Base-by-base conservation (phyloP, 805 yeast genomes). In the Sugiyamaella smithiae region DNA sequence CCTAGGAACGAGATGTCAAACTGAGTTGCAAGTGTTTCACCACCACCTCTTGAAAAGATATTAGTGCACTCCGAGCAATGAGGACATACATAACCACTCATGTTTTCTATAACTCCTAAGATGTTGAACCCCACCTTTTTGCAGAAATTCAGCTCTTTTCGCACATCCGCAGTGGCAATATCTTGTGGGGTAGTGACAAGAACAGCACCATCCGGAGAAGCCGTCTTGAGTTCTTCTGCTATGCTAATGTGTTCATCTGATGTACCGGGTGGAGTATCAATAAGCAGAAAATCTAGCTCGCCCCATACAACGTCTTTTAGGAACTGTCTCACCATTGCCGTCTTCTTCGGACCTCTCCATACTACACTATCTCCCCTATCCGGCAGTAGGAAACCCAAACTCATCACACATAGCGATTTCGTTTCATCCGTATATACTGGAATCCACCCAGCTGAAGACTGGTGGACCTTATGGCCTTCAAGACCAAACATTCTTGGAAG, bases 191-290 rank as follows among this genome's bases (percentile, higher is more conserved):
- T 93, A 0, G 99, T 93, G 5, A 93, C 99, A 1, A 93, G 78
- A 0, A 93, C 82, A 0, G 97, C 97, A 0, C 98, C 98, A 58
- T 88, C 96, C 1, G 91, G 88, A 23, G 75, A 74, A 0, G 82
- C 81, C 49, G 84, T 69, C 28, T 61, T 63, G 35, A 93, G 73
- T 65, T 89, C 95, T 62, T 93, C 98, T 4, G 97, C 97, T 32
- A 95, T 85, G 3, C 97, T 89, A 32, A 93, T 93, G 65, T 93
- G 99, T 65, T 93, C 99, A 67, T 93, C 99, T 0, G 96, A 85
- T 0, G 99, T 93, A 0, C 99, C 99, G 0, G 99, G 99, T 0
- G 99, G 99, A 0, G 99, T 93, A 64, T 93, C 99, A 4, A 93
- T 89, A 26, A 93, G 68, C 48, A 91, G 68, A 62, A 86, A 91